A percentile compares a stretch with the other conserved stretches of the same genome.
Conservation (phyloP, 2,329 filamentous ascomycete species). For the Chaetomium sp. region DNA sequence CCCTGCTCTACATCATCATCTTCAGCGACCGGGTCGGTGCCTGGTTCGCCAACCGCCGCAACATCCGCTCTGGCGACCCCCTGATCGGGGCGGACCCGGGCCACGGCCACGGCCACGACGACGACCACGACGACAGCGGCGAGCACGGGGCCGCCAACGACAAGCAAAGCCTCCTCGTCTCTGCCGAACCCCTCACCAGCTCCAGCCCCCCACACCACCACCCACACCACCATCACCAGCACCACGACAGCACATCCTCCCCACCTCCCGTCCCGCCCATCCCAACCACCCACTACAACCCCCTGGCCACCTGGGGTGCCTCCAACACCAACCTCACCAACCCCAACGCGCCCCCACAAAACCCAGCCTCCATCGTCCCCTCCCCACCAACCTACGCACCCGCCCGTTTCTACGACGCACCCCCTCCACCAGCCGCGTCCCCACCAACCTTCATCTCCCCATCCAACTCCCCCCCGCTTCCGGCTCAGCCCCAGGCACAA, state of each 20-base stretch:
- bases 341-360: too few species aligned
- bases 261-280: neutral
- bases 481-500: too few species aligned
- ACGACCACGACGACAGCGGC: neutral
- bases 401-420: neutral
- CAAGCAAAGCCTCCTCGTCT: constrained; percentile 4
- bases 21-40: constrained; percentile 12
- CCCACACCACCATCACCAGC: neutral
- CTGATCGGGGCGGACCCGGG: constrained; percentile 4
- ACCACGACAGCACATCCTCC: neutral
- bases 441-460: too few species aligned
- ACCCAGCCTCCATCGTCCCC: too few species aligned
- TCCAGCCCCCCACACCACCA: too few species aligned
- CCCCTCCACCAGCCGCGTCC: neutral
- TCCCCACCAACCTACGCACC: neutral
- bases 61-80: constrained; percentile 11
- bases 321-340: too few species aligned
- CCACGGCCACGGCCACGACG: neutral
- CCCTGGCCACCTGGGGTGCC: too few species aligned
- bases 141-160: neutral
- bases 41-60: constrained; percentile 13
- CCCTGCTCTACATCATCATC: constrained; percentile 13
- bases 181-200: neutral
- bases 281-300: too few species aligned
- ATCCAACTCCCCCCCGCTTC: too few species aligned